Conservation (phyloP, 1,139 yeast species). For the Scheffersomyces insectosa region DNA sequence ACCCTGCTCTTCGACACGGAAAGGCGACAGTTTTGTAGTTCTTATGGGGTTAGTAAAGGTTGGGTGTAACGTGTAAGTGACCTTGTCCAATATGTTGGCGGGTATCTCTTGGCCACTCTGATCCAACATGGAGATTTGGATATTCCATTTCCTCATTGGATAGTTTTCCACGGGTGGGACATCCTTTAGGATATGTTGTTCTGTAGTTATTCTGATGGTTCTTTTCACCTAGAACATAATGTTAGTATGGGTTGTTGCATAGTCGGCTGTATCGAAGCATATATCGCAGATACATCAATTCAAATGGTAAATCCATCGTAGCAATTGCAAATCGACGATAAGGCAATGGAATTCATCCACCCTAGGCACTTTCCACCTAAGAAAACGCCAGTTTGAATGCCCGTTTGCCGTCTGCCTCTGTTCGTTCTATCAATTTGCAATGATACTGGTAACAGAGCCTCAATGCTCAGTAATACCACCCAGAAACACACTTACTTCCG, state of each 20-base stretch:
- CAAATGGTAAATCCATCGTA: no score
- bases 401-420: no score
- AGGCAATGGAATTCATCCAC: no score
- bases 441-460: no score
- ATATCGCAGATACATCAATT: no score
- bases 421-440: no score
- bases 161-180: conserved; percentile 87
- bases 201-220: conserved; percentile 85
- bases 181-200: conserved; percentile 79
- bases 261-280: neutral
- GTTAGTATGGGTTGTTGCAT: conserved; percentile 9
- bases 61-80: conserved; percentile 91
- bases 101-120: conserved; percentile 82
- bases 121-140: conserved; percentile 73
- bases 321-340: no score
- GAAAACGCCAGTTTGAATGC: no score
- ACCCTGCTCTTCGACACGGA: conserved; percentile 87
- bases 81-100: conserved; percentile 87
- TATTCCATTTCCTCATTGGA: conserved; percentile 96
- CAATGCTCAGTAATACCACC: no score
- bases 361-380: no score
- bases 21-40: conserved; percentile 81
- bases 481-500: no score
- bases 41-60: conserved; percentile 90
- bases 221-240: conserved; percentile 58